Evolutionary conservation across 176 grass and related monocot species (phyloP).

Genomic region (Aegilops umbellulata): DNA sequence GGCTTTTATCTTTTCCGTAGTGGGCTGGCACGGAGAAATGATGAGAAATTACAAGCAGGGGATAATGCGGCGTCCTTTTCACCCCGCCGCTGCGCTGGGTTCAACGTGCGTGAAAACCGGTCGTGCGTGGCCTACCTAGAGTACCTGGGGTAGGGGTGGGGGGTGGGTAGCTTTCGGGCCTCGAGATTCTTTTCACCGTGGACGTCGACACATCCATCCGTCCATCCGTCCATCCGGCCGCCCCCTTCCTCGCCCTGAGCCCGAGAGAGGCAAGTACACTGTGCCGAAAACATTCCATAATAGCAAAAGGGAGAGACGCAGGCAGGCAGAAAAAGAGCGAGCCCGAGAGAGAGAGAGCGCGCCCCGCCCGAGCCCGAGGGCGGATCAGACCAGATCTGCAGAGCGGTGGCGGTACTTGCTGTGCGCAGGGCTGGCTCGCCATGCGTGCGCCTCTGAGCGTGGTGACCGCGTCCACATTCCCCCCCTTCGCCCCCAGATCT

Average conservation of each 20-base stretch:
- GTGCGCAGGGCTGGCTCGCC: neutral
- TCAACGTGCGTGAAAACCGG: constrained; percentile 42
- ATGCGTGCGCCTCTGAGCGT: neutral
- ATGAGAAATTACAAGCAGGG: neutral
- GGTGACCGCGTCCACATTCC: neutral
- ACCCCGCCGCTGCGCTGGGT: neutral
- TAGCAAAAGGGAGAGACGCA: neutral
- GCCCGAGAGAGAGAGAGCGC: too few species aligned
- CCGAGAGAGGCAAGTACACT: constrained; percentile 48
- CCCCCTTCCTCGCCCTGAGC: constrained; percentile 16
- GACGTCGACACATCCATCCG: neutral
- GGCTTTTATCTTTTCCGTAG: too few species aligned
- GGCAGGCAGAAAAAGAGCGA: constrained; percentile 3
- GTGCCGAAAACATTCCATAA: constrained; percentile 50
- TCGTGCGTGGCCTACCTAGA: constrained; percentile 40
- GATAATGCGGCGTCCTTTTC: constrained; percentile 21
- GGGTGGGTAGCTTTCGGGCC: constrained; percentile 23
- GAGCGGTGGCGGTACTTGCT: constrained; percentile 6
- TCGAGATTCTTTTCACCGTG: constrained; percentile 18
- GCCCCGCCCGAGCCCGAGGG: neutral
- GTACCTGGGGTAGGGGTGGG: neutral
- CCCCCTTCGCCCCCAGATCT: neutral
- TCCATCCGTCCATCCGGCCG: neutral
- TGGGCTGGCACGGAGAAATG: neutral
- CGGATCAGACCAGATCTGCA: neutral